phyloP scores from a whole-genome alignment of 2,329 filamentous ascomycete genomes.

The Metarhizium sp. region DNA sequence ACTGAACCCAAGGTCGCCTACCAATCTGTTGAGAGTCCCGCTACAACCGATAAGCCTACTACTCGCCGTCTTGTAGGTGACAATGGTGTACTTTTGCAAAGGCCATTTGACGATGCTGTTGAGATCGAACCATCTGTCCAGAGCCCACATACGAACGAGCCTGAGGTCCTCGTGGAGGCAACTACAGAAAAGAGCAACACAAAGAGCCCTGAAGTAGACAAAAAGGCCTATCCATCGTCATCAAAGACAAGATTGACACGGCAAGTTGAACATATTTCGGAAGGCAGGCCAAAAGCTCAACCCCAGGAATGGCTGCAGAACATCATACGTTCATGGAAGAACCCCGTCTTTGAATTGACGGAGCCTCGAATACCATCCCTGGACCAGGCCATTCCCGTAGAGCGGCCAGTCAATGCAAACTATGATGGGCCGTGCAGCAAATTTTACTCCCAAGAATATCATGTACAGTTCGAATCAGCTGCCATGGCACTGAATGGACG shows the following conservation, averaged over 20 bases:
- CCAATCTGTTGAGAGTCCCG: neutral
- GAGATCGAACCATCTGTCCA: neutral
- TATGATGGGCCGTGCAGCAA: constrained; percentile 5
- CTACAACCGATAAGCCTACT: neutral
- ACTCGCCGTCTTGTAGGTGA: constrained; percentile 26
- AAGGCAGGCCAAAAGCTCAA: constrained; percentile 7
- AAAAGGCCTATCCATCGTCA: too few relatives aligned
- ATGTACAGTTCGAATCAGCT: constrained; percentile 19
- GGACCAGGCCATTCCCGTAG: constrained; percentile 11
- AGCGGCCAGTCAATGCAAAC: constrained; percentile 1
- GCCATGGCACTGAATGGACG: constrained; percentile 26
- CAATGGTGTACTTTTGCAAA: constrained; percentile 31
- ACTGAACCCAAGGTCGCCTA: neutral
- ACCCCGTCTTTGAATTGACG: constrained; percentile 58
- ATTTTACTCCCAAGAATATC: constrained; percentile 5
- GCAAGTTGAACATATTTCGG: neutral
- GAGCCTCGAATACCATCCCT: constrained; percentile 36
- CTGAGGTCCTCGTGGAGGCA: too few relatives aligned
- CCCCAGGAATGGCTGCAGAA: constrained; percentile 46
- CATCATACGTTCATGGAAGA: constrained; percentile 60
- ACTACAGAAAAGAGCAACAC: neutral
- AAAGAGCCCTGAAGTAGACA: neutral
- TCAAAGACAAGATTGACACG: neutral
- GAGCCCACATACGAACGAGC: neutral
- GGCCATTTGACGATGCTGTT: constrained; percentile 32